A percentile compares a stretch with the other conserved stretches of the same genome.
Conservation (phyloP, 2,329 filamentous ascomycete species). For the Fusarium marasasianum region DNA sequence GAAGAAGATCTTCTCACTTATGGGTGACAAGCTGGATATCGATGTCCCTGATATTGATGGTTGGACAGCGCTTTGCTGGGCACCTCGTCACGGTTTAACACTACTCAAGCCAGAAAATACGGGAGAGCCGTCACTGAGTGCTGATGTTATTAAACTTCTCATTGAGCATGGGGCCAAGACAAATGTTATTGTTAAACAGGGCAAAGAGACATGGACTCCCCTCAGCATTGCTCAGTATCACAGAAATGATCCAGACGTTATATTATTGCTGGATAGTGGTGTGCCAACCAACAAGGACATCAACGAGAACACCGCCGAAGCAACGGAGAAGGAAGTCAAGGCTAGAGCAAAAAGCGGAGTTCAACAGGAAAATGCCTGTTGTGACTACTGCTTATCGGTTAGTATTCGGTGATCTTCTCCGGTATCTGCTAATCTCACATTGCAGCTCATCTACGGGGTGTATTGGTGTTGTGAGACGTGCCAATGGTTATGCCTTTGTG, state of each 20-base stretch:
- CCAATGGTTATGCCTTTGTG: not conserved
- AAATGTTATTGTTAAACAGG: not conserved
- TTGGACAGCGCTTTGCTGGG: constrained; percentile 19
- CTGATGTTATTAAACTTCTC: not conserved
- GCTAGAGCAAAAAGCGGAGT: accelerated
- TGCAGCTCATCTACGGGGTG: not conserved
- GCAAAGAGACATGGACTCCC: not conserved
- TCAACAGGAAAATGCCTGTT: not conserved
- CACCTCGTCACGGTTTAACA: not conserved
- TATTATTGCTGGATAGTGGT: accelerated
- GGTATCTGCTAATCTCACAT: not conserved
- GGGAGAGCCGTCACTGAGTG: accelerated
- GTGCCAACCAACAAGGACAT: accelerated
- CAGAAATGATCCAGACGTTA: accelerated
- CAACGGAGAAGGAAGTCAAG: not conserved
- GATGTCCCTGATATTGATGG: constrained; percentile 7
- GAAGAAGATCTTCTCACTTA: not conserved
- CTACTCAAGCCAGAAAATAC: too few relatives aligned
- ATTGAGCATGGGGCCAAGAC: constrained; percentile 1
- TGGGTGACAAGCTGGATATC: not conserved
- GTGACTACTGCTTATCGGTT: not conserved
- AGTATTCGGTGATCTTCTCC: not conserved
- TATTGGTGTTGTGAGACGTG: not conserved
- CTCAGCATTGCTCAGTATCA: not conserved
- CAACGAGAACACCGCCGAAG: accelerated